Evolutionary conservation across 176 grass and related monocot genomes (phyloP), one percentile per base, ranked within the genome.

Genomic region (Pharus latifolius): DNA sequence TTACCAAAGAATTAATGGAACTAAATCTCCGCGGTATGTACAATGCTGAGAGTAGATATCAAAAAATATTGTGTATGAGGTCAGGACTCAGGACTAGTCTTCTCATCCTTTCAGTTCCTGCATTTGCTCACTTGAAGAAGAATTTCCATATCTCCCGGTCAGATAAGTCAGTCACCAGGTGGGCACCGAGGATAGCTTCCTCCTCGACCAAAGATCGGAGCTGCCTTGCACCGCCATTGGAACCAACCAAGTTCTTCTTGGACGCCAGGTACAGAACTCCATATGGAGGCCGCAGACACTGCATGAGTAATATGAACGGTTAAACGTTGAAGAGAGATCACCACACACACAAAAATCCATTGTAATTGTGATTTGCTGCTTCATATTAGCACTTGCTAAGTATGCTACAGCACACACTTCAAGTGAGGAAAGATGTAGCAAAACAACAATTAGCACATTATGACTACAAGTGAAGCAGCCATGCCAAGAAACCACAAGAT

Each of bases 141-240:
- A 94, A 83, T 72, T 98, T 98, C 87, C 84, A 94, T 10, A 94
- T 85, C 65, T 98, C 94, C 58, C 72, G 61, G 54, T 94, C 90
- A 77, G 65, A 51, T 17, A 85, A 6, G 25, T 93, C 86, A 4
- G 77, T 78, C 29, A 98, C 75, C 8, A 98, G 76, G 61, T 85
- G 94, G 47, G 84, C 75, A 28, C 84, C 78, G 63, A 91, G 88
- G 58, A 91, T 74, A 51, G 87, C 84, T 51, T 94, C 87, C 69
- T 98, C 94, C 23, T 98, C 90, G 76, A 94, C 83, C 40, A 93
- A 67, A 65, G 71, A 70, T 73, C 73, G 84, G 61, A 98, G 78
- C 26, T 98, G 94, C 52, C 87, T 69, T 2, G 51, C 81, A 2
- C 88, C 71, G 2, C 77, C 80, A 18, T 77, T 92, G 9, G 88